These are phyloP conservation scores for Microbotryum violaceum DNA, from an alignment of 1,284 basidiomycete genomes.

Conservation along the genomic window DNA sequence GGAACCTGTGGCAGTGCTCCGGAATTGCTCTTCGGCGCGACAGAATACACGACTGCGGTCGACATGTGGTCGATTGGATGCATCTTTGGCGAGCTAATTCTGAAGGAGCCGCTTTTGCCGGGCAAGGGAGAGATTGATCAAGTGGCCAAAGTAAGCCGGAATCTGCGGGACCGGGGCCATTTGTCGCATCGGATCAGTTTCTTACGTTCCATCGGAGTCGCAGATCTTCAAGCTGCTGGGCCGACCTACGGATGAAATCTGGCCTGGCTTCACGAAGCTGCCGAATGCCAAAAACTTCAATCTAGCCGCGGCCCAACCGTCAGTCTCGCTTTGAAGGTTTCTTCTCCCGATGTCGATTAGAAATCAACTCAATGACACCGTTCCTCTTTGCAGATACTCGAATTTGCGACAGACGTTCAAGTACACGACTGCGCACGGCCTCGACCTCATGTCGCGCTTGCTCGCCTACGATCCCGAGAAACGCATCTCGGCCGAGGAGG, in stretches of 20 bases:
- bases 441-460: conserved; percentile 74
- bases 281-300: conserved; percentile 73
- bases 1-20: conserved; percentile 60
- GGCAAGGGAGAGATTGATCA: conserved; percentile 94
- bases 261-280: conserved; percentile 73
- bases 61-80: conserved; percentile 99
- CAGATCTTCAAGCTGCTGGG: conserved; percentile 83
- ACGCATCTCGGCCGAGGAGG: conserved; percentile 79
- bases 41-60: conserved; percentile 87
- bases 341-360: not conserved
- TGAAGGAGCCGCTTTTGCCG: conserved; percentile 88
- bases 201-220: not conserved
- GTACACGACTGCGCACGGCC: conserved; percentile 69
- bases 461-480: conserved; percentile 81
- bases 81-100: conserved; percentile 92
- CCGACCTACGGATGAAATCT: conserved; percentile 70
- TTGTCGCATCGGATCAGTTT: not conserved
- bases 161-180: not conserved
- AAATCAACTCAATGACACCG: not conserved
- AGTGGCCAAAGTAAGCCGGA: conserved; percentile 58
- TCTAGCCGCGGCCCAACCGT: conserved; percentile 43
- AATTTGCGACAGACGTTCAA: conserved; percentile 54
- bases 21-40: conserved; percentile 86
- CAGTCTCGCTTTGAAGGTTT: conserved; percentile 7
- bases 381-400: conserved; percentile 42